phyloP scores from a whole-genome alignment of 2,329 filamentous ascomycete species.

The Penicillium sclerotigenum region DNA sequence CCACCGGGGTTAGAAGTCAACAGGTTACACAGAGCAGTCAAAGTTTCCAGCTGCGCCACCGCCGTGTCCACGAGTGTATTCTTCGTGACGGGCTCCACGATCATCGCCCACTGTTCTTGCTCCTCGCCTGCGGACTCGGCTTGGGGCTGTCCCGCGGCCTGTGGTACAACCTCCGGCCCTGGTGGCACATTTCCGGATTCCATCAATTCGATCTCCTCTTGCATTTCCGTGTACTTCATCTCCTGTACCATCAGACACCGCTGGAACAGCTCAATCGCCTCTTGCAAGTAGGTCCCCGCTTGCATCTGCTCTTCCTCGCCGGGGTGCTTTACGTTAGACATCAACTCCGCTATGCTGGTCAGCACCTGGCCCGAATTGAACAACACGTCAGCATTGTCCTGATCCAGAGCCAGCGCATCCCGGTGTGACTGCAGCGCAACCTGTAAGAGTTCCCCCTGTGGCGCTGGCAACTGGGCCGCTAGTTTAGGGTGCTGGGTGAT shows the following conservation, averaged over 20 bases:
- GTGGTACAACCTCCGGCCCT: conserved; percentile 6
- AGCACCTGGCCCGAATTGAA: conserved; percentile 72
- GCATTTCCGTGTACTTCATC: conserved; percentile 45
- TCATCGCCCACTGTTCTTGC: conserved; percentile 62
- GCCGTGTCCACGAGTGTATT: conserved; percentile 66
- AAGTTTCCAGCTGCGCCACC: conserved; percentile 59
- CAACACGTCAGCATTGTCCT: conserved; percentile 63
- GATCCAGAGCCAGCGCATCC: conserved; percentile 57
- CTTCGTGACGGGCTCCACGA: conserved; percentile 65
- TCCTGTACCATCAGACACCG: conserved; percentile 55
- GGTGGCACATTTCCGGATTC: conserved; percentile 24
- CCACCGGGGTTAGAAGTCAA: conserved; percentile 41
- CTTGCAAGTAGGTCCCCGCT: conserved; percentile 54
- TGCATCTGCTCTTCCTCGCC: conserved; percentile 43
- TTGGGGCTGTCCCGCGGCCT: conserved; percentile 10
- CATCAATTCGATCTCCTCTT: conserved; percentile 44
- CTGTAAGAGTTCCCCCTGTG: conserved; percentile 54
- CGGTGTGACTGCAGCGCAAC: conserved; percentile 63
- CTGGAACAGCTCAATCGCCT: conserved; percentile 61
- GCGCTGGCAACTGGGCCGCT: conserved; percentile 55
- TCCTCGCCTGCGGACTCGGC: conserved; percentile 17
- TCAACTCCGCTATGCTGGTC: conserved; percentile 61
- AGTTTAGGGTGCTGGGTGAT: conserved; percentile 65
- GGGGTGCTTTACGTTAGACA: conserved; percentile 52
- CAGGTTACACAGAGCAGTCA: conserved; percentile 52